Conservation (phyloP, 2,329 filamentous ascomycete genomes). For the Aureobasidium namibiae region DNA sequence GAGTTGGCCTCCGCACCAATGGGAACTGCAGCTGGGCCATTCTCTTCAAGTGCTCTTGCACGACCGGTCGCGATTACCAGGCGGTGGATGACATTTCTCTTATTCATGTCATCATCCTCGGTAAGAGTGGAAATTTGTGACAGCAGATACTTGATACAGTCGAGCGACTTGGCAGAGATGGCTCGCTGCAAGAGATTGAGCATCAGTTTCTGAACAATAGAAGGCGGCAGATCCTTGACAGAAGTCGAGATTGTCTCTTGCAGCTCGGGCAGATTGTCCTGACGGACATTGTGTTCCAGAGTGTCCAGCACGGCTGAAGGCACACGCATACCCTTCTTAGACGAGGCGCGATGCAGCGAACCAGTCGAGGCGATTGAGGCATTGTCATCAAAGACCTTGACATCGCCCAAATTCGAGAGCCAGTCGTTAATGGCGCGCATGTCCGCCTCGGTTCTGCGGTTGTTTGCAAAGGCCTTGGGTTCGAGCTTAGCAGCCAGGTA, state of each 20-base stretch:
- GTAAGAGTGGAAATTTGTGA: slow-evolving; percentile 62
- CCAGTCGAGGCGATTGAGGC: slow-evolving; percentile 59
- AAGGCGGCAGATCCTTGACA: slow-evolving; percentile 1
- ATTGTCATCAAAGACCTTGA: slow-evolving; percentile 66
- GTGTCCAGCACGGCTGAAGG: slow-evolving; percentile 60
- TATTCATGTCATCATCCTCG: slow-evolving; percentile 87
- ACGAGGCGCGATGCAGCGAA: slow-evolving; percentile 68
- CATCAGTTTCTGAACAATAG: slow-evolving; percentile 41
- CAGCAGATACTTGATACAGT: slow-evolving; percentile 65
- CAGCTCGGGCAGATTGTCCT: slow-evolving; percentile 55
- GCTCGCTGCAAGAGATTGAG: slow-evolving; percentile 71
- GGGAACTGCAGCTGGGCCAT: slow-evolving; percentile 12
- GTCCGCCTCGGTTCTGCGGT: slow-evolving; percentile 48
- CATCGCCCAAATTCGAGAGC: slow-evolving; percentile 73
- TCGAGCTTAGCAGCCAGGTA: slow-evolving; percentile 91
- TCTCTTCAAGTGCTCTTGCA: slow-evolving; percentile 47
- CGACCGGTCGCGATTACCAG: slow-evolving; percentile 87
- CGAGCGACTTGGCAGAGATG: slow-evolving; percentile 60
- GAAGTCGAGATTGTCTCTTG: slow-evolving; percentile 39
- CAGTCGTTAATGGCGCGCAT: slow-evolving; percentile 77
- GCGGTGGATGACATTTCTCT: slow-evolving; percentile 86
- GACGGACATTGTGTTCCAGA: slow-evolving; percentile 63
- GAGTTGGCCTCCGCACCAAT: slow-evolving; percentile 47
- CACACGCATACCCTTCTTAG: slow-evolving; percentile 66
- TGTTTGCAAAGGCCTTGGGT: slow-evolving; percentile 78